A percentile compares a stretch with the other conserved stretches of the same genome.
Conservation (phyloP, 2,329 filamentous ascomycete species). For the Colletotrichum nymphaeae region DNA sequence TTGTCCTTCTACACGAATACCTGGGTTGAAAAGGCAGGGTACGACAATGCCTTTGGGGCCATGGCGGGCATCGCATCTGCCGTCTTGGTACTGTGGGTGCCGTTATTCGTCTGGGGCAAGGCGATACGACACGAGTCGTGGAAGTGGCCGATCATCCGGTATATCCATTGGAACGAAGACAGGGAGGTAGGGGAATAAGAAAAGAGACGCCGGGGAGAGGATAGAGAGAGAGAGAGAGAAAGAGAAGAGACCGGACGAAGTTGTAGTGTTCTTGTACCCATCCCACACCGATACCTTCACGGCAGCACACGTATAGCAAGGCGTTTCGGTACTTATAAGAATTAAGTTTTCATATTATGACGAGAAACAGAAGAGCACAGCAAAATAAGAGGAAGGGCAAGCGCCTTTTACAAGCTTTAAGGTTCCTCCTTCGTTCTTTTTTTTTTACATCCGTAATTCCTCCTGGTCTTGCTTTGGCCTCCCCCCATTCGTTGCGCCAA, state of each 20-base stretch:
- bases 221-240: neutral
- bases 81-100: constrained; percentile 60
- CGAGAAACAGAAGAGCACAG: neutral
- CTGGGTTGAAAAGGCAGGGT: constrained; percentile 64
- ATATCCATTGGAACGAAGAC: constrained; percentile 62
- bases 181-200: constrained; percentile 65
- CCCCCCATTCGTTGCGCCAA: neutral
- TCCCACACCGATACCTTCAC: neutral
- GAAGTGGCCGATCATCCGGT: constrained; percentile 59
- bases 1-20: constrained; percentile 71
- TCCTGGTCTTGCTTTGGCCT: neutral
- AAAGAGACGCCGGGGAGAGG: neutral
- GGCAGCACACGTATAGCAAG: neutral
- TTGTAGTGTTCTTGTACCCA: neutral
- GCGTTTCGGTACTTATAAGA: neutral
- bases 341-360: neutral
- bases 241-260: neutral
- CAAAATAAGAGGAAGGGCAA: neutral
- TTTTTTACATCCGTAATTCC: neutral
- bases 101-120: constrained; percentile 64
- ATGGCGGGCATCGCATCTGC: constrained; percentile 66
- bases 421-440: neutral
- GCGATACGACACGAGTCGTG: constrained; percentile 58
- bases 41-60: constrained; percentile 62
- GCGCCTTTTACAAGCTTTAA: neutral